Base-by-base conservation (phyloP, 352 stramenopile genomes). In the Globisporangium parvum region DNA sequence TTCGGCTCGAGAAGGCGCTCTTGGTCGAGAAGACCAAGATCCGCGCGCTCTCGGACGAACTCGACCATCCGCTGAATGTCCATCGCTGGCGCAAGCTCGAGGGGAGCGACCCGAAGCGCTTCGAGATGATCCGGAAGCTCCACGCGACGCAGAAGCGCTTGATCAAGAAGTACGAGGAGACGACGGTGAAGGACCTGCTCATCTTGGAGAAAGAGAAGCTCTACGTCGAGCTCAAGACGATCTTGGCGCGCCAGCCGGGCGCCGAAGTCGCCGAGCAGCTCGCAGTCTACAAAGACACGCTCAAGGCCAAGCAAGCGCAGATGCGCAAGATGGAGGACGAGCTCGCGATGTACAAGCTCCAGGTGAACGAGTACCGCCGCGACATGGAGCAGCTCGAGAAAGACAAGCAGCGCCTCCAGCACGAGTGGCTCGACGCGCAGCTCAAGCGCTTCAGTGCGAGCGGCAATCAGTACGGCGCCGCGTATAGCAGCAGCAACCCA, bases 341-440 rank as follows among this genome's bases (percentile, higher is more conserved):
- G 60, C 80, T 97, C 28, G 71, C 80, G 20, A 93, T 98, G 82
- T 97, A 97, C 73, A 96, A 96, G 65, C 81, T 94, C 67, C 85
- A 97, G 58, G 86, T 96, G 23, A 77, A 86, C 46, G 77, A 87
- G 48, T 95, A 92, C 60, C 73, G 80, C 1, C 70, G 73, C 53
- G 81, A 95, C 10, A 60, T 85, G 42, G 66, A 72, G 48, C 63
- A 75, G 53, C 65, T 92, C 10, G 79, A 89, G 44, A 71, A 65
- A 23, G 70, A 95, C 50, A 81, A 84, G 44, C 65, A 77, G 6
- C 56, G 68, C 20, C 60, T 93, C n/a, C 72, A 87, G 59, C 70
- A 87, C 15, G 53, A 70, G 24, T 95, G 80, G 82, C 59, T 93
- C 24, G 52, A 73, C 28, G 45, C 51, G 26, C 77, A 86, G 49